Conservation (phyloP, 345 rosid genomes). For the Populus alba region DNA sequence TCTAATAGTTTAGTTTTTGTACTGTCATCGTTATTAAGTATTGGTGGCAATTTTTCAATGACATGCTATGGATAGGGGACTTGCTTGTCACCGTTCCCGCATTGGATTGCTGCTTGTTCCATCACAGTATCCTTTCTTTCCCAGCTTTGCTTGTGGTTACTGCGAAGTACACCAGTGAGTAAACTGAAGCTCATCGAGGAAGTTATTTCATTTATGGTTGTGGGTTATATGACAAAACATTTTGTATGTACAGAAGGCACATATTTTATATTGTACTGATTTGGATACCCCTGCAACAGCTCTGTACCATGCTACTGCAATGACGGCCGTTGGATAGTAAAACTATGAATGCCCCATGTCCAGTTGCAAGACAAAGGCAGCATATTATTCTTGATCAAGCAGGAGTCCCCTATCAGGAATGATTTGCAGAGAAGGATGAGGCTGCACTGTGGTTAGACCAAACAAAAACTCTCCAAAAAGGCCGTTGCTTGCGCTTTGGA, state of each 20-base stretch:
- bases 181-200: not conserved
- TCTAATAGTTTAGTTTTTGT: too few species aligned
- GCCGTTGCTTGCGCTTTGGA: conserved; percentile 44
- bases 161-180: not conserved
- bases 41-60: too few species aligned
- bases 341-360: conserved; percentile 15
- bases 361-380: conserved; percentile 12
- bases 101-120: not conserved
- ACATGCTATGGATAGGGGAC: too few species aligned
- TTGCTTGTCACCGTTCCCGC: not conserved
- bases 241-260: conserved; percentile 28
- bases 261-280: not conserved
- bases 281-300: conserved; percentile 29
- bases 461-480: conserved; percentile 52
- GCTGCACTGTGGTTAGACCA: conserved; percentile 50
- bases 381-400: conserved; percentile 16
- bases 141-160: not conserved
- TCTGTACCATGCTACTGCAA: conserved; percentile 34
- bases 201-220: not conserved
- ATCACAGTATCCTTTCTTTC: not conserved
- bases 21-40: too few species aligned
- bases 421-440: conserved; percentile 37
- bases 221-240: conserved; percentile 1
- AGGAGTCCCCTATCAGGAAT: conserved; percentile 16
- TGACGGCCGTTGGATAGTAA: conserved; percentile 25